Evolutionary conservation across 176 grass and related monocot species (phyloP), one percentile per base, ranked within the genome.

Genomic region (Thinopyrum elongatum): DNA sequence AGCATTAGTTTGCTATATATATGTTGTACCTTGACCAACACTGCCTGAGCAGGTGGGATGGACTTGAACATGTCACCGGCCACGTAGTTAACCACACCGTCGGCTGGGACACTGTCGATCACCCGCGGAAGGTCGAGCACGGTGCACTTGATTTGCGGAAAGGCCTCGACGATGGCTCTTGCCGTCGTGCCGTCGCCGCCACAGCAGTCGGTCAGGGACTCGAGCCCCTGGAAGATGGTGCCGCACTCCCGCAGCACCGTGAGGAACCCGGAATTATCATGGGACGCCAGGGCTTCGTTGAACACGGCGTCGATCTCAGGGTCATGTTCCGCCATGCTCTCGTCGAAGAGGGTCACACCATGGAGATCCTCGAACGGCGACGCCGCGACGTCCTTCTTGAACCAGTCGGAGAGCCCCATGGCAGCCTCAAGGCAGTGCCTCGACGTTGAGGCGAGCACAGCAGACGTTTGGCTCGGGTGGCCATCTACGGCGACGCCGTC

Each of bases 121-220:
- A 88, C 88, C 3, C 29, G 31, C 1, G 88, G 81, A 4, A 90
- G 81, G 39, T 93, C 88, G 4, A 90, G 80, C n/a, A 93, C 82
- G 3, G 82, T 86, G 82, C 88, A 85, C 14, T 65, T 81, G 51
- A 90, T 39, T 21, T 14, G 2, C 2, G 88, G 91, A 36, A 81
- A 87, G 3, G 80, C 81, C 14, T 60, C 47, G 0, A 60, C 21
- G 26, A 91, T 82, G 14, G 79, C 30, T 7, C 44, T 88, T 3
- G 29, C 85, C 0, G 85, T 10, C 19, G 74, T 68, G 10, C 89
- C 84, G 26, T 51, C 82, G 46, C 91, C 67, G 0, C 91, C 88
- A 2, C 81, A 44, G 19, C 90, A 86, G 69, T 88, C 92, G 16
- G 87, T 83, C 0, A 91, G 42, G 14, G 80, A 88, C 10, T 77